phyloP scores from a whole-genome alignment of 192 early-diverging fungal species.

The Coemansia furcata region DNA sequence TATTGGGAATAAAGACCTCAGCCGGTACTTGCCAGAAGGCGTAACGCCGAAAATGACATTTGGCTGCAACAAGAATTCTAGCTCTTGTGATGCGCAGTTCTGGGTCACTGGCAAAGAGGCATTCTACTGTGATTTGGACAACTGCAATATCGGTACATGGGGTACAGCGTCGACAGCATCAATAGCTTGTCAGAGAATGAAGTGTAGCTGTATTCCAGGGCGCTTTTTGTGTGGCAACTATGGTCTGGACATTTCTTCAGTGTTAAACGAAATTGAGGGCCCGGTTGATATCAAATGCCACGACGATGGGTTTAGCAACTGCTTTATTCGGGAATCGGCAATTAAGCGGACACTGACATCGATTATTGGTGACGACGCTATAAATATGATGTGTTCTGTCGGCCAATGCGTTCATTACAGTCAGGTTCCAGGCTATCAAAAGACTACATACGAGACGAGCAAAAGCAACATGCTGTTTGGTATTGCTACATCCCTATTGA shows the following conservation, averaged over 20 bases:
- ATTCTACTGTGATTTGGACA: slow-evolving; percentile 84
- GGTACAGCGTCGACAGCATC: slow-evolving; percentile 42
- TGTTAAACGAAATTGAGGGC: slow-evolving; percentile 75
- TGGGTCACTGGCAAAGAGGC: slow-evolving; percentile 84
- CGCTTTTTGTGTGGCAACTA: slow-evolving; percentile 84
- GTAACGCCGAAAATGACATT: slow-evolving; percentile 78
- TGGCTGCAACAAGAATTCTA: slow-evolving; percentile 58
- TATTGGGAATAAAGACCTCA: slow-evolving; percentile 65
- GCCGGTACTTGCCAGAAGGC: slow-evolving; percentile 53
- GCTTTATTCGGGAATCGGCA: slow-evolving; percentile 61
- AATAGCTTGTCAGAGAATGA: slow-evolving; percentile 72
- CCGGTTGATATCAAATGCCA: slow-evolving; percentile 72
- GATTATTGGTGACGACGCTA: slow-evolving; percentile 81
- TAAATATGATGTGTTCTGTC: slow-evolving; percentile 72
- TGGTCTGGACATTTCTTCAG: slow-evolving; percentile 78
- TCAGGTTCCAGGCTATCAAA: slow-evolving; percentile 75
- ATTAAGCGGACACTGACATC: slow-evolving; percentile 39
- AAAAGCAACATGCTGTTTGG: slow-evolving; percentile 42
- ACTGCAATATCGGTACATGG: slow-evolving; percentile 64
- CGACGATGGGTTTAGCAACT: slow-evolving; percentile 77
- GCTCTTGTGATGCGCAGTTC: slow-evolving; percentile 76
- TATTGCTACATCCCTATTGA: slow-evolving; percentile 35
- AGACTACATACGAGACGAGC: slow-evolving; percentile 16
- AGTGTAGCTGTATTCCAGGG: slow-evolving; percentile 76
- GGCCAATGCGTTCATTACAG: slow-evolving; percentile 89